These are phyloP conservation scores for Gillenia trifoliata DNA, from an alignment of 306 rosid species.

Conservation along the genomic window DNA sequence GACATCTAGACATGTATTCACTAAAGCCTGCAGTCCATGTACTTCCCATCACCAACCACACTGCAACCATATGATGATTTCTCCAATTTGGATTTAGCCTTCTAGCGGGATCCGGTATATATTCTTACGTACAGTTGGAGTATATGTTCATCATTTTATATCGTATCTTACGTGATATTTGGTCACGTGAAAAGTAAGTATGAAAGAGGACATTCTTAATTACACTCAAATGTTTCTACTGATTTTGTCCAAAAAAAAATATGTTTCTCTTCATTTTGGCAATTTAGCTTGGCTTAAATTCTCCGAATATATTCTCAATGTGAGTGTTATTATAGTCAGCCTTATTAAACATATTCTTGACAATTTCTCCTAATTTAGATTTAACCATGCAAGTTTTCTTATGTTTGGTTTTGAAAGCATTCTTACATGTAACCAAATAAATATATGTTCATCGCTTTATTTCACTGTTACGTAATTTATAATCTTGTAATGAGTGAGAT, in stretches of 20 bases:
- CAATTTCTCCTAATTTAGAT: constrained; percentile 39
- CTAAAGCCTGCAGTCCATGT: constrained; percentile 23
- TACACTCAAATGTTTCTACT: neutral
- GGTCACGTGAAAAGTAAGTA: neutral
- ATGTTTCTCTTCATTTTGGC: neutral
- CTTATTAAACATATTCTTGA: neutral
- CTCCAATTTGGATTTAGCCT: constrained; percentile 31
- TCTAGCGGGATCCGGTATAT: too few species aligned
- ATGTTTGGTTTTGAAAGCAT: too few species aligned
- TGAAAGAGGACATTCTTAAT: neutral
- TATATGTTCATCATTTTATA: too few species aligned
- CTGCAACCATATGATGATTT: constrained; percentile 39
- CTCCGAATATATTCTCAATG: neutral
- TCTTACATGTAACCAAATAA: too few species aligned
- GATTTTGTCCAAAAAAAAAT: too few species aligned
- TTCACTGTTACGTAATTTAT: too few species aligned
- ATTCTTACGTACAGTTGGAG: too few species aligned
- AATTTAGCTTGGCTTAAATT: constrained; percentile 27
- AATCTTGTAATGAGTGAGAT: too few species aligned
- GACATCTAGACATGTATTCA: constrained; percentile 61
- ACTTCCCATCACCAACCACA: constrained; percentile 6
- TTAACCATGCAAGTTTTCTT: neutral
- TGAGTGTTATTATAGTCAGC: too few species aligned
- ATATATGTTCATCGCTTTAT: too few species aligned
- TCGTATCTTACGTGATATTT: neutral